Base-by-base conservation (phyloP, 1,284 basidiomycete genomes). In the Malassezia pachydermatis region DNA sequence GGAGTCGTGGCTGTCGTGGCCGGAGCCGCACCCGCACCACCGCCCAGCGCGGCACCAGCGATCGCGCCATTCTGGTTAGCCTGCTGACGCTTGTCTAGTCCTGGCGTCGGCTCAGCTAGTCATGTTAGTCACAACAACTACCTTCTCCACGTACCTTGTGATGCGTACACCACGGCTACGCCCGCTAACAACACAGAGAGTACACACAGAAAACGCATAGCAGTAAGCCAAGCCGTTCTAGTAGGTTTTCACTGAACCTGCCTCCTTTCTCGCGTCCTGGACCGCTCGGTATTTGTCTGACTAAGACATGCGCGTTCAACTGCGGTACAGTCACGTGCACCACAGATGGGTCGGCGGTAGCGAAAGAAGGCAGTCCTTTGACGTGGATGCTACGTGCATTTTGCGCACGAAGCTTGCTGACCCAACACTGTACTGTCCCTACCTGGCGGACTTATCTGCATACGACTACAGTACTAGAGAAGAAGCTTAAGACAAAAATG, bases 401-500 rank as follows among this genome's bases (percentile, higher is more conserved):
- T 23, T 45, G 41, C 48, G 42, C 35, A 36, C 49, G 49, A 45
- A 41, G 35, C 23, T 35, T 14, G 43, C 19, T 27, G 28, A 37
- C 36, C n/a, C 38, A 42, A 37, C 23, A n/a, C 16, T 33, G 1
- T 22, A 25, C 42, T 11, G 33, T 27, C 20, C 32, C 33, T 25
- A 13, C 22, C 40, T 23, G 34, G 19, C 47, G 39, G 24, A 29
- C 29, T 19, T 22, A 14, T 43, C 30, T 50, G 41, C 45, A 48
- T 13, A 47, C 47, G 16, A 51, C 56, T 28, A n/a, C 45, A 20
- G 23, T 17, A 6, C 24, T n/a, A 44, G 25, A 25, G 23, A 41
- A 58, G 48, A 42, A 61, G 54, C 54, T 48, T 51, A 55, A 42
- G 51, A 47, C 44, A 34, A 68, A 54, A 40, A 69, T 69, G 65